These are phyloP conservation scores for Termitomyces sp. DNA, from an alignment of 768 basidiomycete species.

Conservation along the genomic window DNA sequence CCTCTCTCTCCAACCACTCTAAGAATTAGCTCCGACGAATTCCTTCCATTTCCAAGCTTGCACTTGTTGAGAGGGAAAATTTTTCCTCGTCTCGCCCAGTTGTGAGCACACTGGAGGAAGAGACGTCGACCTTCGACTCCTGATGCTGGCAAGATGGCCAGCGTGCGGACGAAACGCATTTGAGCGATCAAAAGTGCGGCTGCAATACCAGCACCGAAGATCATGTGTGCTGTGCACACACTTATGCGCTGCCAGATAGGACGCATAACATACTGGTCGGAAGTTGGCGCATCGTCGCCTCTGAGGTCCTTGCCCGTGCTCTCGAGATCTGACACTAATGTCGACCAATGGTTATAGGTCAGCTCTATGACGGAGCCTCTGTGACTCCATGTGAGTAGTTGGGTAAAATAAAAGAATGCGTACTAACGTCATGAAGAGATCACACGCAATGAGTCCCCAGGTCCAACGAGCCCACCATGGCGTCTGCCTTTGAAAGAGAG, in stretches of 20 bases:
- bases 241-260: conserved; percentile 27
- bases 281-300: conserved; percentile 5
- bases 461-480: conserved; percentile 27
- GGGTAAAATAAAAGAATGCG: neutral
- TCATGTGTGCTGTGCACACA: conserved; percentile 23
- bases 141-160: conserved; percentile 19
- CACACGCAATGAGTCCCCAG: conserved; percentile 22
- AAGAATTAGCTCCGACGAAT: conserved; percentile 25
- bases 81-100: conserved; percentile 20
- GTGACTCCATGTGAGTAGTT: neutral
- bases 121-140: conserved; percentile 17
- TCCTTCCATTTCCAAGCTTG: conserved; percentile 24
- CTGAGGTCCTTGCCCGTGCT: conserved; percentile 13
- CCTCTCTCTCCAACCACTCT: conserved; percentile 22
- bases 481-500: conserved; percentile 23
- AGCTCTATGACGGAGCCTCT: conserved; percentile 27
- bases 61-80: conserved; percentile 21
- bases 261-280: conserved; percentile 20
- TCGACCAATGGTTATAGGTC: conserved; percentile 29
- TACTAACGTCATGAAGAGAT: conserved; percentile 26
- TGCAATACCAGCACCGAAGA: conserved; percentile 23
- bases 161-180: conserved; percentile 25
- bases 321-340: conserved; percentile 18
- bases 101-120: conserved; percentile 26
- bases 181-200: conserved; percentile 23